Evolutionary conservation across 805 yeast species (phyloP).

Genomic region (Spathaspora gorwiae): DNA sequence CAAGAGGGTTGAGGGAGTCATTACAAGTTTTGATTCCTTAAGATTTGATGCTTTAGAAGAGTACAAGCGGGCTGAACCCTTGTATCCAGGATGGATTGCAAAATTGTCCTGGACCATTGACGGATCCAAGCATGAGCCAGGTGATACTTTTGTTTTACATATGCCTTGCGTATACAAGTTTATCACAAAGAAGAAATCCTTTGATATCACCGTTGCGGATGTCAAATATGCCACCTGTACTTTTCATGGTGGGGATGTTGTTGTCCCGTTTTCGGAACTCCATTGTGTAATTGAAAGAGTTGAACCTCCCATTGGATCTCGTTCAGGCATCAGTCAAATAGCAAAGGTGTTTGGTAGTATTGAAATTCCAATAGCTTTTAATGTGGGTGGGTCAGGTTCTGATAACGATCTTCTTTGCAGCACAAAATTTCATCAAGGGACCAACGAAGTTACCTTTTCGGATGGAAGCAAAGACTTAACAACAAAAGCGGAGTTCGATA

Average conservation of each 20-base stretch:
- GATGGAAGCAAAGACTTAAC: constrained; percentile 4
- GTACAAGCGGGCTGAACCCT: neutral
- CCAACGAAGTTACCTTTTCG: constrained; percentile 11
- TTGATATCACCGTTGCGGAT: constrained; percentile 11
- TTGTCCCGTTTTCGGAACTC: constrained; percentile 13
- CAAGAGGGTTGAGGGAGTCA: constrained; percentile 9
- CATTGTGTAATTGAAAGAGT: constrained; percentile 12
- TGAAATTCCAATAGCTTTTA: constrained; percentile 13
- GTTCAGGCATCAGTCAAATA: too few relatives aligned
- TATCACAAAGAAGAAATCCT: constrained; percentile 7
- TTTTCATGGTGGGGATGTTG: constrained; percentile 12
- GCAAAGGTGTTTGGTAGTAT: too few relatives aligned
- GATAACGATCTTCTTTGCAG: constrained; percentile 11
- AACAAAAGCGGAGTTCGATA: neutral
- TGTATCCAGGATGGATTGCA: constrained; percentile 14
- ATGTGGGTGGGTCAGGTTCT: constrained; percentile 10
- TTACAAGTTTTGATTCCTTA: constrained; percentile 12
- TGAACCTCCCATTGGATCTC: too few relatives aligned
- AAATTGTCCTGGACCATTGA: constrained; percentile 17
- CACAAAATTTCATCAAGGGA: constrained; percentile 8
- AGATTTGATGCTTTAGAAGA: constrained; percentile 5
- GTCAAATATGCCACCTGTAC: constrained; percentile 19
- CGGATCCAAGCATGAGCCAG: constrained; percentile 12
- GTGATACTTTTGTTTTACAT: constrained; percentile 23
- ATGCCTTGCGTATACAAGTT: constrained; percentile 25